Evolutionary conservation across 768 basidiomycete genomes (phyloP).

Genomic region (Leccinum imitatum): DNA sequence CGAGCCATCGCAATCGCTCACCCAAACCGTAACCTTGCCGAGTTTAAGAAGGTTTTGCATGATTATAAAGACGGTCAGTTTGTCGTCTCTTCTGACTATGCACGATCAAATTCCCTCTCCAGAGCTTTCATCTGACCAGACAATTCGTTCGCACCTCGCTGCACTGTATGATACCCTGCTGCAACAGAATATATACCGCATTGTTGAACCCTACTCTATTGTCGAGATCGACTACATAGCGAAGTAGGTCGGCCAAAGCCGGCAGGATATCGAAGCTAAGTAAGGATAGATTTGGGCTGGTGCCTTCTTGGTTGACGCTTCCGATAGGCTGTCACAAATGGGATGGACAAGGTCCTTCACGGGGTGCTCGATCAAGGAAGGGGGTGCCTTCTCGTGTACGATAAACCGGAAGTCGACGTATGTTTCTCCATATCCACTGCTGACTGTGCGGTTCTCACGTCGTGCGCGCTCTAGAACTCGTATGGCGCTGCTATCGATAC

Average conservation of each 20-base stretch:
- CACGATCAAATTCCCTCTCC: background rate
- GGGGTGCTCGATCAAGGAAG: slow-evolving; percentile 97
- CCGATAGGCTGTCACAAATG: slow-evolving; percentile 87
- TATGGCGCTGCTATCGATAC: slow-evolving; percentile 91
- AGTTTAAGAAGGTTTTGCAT: slow-evolving; percentile 84
- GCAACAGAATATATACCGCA: slow-evolving; percentile 91
- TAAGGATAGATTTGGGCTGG: slow-evolving; percentile 35
- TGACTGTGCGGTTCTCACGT: slow-evolving; percentile 2
- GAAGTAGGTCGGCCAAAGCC: slow-evolving; percentile 78
- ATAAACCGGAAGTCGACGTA: slow-evolving; percentile 83
- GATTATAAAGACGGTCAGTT: slow-evolving; percentile 78
- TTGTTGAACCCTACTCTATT: slow-evolving; percentile 93
- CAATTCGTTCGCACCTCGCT: slow-evolving; percentile 92
- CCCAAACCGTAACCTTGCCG: slow-evolving; percentile 82
- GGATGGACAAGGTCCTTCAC: slow-evolving; percentile 88
- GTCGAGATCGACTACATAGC: slow-evolving; percentile 93
- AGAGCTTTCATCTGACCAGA: slow-evolving; percentile 95
- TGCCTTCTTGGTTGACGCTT: slow-evolving; percentile 4
- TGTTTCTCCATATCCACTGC: slow-evolving; percentile 30
- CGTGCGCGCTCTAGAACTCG: slow-evolving; percentile 57
- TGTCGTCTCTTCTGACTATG: background rate
- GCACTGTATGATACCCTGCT: slow-evolving; percentile 94
- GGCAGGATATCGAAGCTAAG: slow-evolving; percentile 91
- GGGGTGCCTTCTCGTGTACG: slow-evolving; percentile 89
- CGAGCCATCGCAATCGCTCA: slow-evolving; percentile 93